Evolutionary conservation across 768 basidiomycete species (phyloP).

Genomic region (Suillus occidentalis): DNA sequence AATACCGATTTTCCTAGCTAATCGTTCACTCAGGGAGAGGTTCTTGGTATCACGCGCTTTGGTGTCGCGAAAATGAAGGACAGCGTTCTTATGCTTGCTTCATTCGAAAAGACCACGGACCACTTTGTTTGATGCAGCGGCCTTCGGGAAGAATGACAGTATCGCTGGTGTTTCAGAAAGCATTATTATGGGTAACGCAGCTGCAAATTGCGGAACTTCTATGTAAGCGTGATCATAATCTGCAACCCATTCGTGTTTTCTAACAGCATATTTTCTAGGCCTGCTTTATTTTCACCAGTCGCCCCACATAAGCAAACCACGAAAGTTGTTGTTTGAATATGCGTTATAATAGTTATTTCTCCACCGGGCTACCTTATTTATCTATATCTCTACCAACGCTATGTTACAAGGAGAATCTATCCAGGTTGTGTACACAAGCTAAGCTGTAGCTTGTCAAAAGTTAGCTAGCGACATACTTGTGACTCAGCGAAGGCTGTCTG

Average conservation of each 20-base stretch:
- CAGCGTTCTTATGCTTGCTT: conserved; percentile 97
- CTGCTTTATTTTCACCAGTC: conserved; percentile 34
- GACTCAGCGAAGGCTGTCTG: no score
- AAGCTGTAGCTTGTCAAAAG: not conserved
- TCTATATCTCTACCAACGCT: not conserved
- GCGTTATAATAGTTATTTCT: conserved; percentile 19
- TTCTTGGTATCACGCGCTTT: conserved; percentile 96
- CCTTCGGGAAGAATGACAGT: conserved; percentile 91
- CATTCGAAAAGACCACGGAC: conserved; percentile 99
- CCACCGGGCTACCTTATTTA: not conserved
- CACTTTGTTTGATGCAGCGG: conserved; percentile 97
- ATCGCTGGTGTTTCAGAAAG: conserved; percentile 98
- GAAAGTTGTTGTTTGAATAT: conserved; percentile 36
- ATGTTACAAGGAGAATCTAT: not conserved
- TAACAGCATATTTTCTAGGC: conserved; percentile 26
- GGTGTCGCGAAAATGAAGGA: conserved; percentile 99
- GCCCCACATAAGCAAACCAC: conserved; percentile 35
- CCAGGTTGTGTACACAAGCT: not conserved
- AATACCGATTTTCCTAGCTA: not conserved
- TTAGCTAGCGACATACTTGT: not conserved
- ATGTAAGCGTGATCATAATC: conserved; percentile 56
- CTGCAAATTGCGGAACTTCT: conserved; percentile 91
- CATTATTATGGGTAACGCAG: conserved; percentile 98
- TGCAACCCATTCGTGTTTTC: not conserved
- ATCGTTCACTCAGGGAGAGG: conserved; percentile 74